Evolutionary conservation across 345 rosid species (phyloP).

Genomic region (Ceriops tagal): DNA sequence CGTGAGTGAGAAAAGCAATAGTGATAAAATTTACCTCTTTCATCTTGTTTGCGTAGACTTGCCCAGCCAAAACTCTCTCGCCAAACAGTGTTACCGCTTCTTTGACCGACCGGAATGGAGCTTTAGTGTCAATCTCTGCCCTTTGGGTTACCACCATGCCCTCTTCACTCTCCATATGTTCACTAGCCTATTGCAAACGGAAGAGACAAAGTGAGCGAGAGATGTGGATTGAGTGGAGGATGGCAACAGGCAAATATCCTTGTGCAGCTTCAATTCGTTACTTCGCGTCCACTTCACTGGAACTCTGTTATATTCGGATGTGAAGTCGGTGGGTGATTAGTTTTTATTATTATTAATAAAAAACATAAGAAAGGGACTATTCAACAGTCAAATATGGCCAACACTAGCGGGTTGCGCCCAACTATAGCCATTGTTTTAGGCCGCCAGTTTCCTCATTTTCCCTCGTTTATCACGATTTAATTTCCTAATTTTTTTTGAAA

Average conservation of each 20-base stretch:
- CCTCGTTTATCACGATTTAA: no score
- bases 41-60: slow-evolving; percentile 57
- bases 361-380: slow-evolving; percentile 19
- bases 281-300: slow-evolving; percentile 71
- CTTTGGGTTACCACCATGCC: slow-evolving; percentile 31
- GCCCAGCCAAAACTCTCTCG: slow-evolving; percentile 60
- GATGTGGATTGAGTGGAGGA: slow-evolving; percentile 4
- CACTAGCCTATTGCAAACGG: slow-evolving; percentile 1
- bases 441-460: no score
- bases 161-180: slow-evolving; percentile 25
- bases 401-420: no score
- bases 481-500: no score
- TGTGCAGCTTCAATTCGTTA: slow-evolving; percentile 39
- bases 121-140: slow-evolving; percentile 69
- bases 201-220: not conserved
- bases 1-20: no score
- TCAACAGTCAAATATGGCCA: not conserved
- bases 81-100: slow-evolving; percentile 85
- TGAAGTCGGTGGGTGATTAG: not conserved
- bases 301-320: slow-evolving; percentile 13
- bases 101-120: slow-evolving; percentile 72
- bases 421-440: no score
- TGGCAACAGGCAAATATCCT: slow-evolving; percentile 16
- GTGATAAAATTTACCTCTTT: slow-evolving; percentile 33
- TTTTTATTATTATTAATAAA: not conserved